Conservation (phyloP, 2,329 filamentous ascomycete species). For the Didymella exigua region DNA sequence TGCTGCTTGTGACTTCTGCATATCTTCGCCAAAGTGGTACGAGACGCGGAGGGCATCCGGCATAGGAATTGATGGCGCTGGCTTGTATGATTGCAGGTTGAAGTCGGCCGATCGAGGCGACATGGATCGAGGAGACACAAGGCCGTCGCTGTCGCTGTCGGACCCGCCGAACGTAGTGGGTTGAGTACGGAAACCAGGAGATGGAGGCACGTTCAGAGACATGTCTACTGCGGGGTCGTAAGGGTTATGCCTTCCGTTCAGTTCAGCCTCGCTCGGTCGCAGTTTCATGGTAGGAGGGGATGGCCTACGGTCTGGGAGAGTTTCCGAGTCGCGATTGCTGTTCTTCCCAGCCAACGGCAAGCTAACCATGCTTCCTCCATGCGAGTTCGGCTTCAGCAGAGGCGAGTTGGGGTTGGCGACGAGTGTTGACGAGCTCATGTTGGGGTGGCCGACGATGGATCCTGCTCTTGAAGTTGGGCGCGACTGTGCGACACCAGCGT, state of each 20-base stretch:
- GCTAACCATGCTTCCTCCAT: conserved; percentile 42
- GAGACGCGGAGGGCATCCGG: conserved; percentile 34
- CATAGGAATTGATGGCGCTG: conserved; percentile 33
- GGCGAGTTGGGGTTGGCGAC: conserved; percentile 41
- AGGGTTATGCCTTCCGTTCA: conserved; percentile 43
- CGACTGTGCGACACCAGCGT: conserved; percentile 48
- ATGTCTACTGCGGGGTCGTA: conserved; percentile 44
- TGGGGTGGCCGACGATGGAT: conserved; percentile 34
- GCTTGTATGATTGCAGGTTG: conserved; percentile 34
- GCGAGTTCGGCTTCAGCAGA: conserved; percentile 39
- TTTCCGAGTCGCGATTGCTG: conserved; percentile 28
- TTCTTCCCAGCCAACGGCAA: conserved; percentile 33
- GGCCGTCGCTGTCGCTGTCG: conserved; percentile 36
- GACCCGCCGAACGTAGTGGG: conserved; percentile 37
- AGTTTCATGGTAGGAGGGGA: conserved; percentile 38
- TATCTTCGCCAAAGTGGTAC: conserved; percentile 29
- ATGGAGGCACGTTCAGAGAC: conserved; percentile 41
- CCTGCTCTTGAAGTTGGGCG: conserved; percentile 46
- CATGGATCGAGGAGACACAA: conserved; percentile 28
- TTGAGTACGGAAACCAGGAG: conserved; percentile 32
- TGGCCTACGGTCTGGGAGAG: conserved; percentile 23
- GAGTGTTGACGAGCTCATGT: conserved; percentile 45
- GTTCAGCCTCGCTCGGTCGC: conserved; percentile 45
- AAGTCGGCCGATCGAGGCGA: conserved; percentile 33
- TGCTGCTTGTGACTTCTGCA: conserved; percentile 34